Evolutionary conservation across 2,329 filamentous ascomycete genomes (phyloP), one percentile per base, ranked within the genome.

Genomic region (Scedosporium minutisporum): DNA sequence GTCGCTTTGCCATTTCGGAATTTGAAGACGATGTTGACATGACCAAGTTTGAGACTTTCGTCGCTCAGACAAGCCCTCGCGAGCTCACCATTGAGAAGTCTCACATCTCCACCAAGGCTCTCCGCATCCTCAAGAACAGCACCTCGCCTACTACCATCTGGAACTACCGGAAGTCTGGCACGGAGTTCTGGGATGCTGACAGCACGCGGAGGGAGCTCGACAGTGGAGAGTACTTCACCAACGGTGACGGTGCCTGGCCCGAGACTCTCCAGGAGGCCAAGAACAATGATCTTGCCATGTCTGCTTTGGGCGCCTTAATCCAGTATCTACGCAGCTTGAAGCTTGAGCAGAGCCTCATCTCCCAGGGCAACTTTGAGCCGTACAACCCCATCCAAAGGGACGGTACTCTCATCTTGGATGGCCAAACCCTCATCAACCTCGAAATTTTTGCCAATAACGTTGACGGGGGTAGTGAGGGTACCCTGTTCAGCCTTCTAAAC

Each of bases 401-500:
- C 71, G 91, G 92, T 12, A 97, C 91, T 33, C 78, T 99, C 55
- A 89, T 99, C 9, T 82, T 99, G 1, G 95, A 99, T 69, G 95
- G 95, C 0, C 95, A 99, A 72, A 97, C 93, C 23, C 80, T 99
- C 68, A 96, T 96, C 79, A 99, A 99, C 70, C 86, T 99, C n/a
- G 95, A 99, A 72, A 85, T 99, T 4, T 99, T 99, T 68, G 84
- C 91, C 68, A 99, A 99, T 74, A 93, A 88, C 0, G 91, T 89
- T 67, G 93, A 97, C 70, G 93, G 93, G 6, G 87, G 91, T 14
- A 73, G 81, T 0, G 89, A 96, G 46, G 95, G 95, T 6, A 97
- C 95, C 0, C 77, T 99, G 1, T 99, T 97, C 74, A 84, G 84
- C 60, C 85, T 99, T 66, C 83, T 99, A 61, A 97, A 99, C 73